Percentiles rank a stretch among this genome's conserved stretches.
These are phyloP conservation scores for Thelonectria blattea DNA, from an alignment of 2,329 filamentous ascomycete species.

Conservation along the genomic window DNA sequence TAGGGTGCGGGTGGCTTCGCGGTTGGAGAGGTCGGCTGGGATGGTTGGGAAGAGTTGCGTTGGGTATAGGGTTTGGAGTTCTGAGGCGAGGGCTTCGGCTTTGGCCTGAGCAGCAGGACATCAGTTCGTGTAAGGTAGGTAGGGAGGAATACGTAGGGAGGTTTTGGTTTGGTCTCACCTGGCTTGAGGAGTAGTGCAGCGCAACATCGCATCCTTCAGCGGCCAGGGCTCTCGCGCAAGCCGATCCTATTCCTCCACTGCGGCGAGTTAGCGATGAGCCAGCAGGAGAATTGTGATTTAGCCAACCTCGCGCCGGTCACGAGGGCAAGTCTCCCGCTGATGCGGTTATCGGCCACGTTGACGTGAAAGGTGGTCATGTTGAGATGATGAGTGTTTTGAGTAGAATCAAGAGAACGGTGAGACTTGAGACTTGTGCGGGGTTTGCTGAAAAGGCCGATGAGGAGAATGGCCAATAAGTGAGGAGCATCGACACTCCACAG, in stretches of 20 bases:
- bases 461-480: conserved; percentile 4
- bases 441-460: conserved; percentile 28
- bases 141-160: not conserved
- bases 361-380: conserved; percentile 32
- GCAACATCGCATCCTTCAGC: conserved; percentile 45
- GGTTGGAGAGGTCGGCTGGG: conserved; percentile 38
- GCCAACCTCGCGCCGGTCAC: conserved; percentile 43
- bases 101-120: conserved; percentile 36
- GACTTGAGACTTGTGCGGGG: conserved; percentile 23
- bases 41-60: conserved; percentile 38
- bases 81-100: conserved; percentile 38
- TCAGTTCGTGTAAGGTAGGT: conserved; percentile 7
- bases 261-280: conserved; percentile 2
- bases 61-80: conserved; percentile 34
- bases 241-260: conserved; percentile 46
- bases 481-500: not conserved
- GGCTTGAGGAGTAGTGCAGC: conserved; percentile 44
- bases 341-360: conserved; percentile 33
- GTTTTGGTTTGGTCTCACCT: conserved; percentile 32
- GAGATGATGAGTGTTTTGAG: not conserved
- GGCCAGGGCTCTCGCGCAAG: conserved; percentile 41
- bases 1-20: conserved; percentile 22
- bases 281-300: not conserved
- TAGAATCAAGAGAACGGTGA: not conserved
- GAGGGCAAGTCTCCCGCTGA: conserved; percentile 40